Percentiles rank a stretch among this genome's conserved stretches.
Evolutionary conservation across 257 asterid genomes (phyloP).

Genomic region (Hygrophila difformis): DNA sequence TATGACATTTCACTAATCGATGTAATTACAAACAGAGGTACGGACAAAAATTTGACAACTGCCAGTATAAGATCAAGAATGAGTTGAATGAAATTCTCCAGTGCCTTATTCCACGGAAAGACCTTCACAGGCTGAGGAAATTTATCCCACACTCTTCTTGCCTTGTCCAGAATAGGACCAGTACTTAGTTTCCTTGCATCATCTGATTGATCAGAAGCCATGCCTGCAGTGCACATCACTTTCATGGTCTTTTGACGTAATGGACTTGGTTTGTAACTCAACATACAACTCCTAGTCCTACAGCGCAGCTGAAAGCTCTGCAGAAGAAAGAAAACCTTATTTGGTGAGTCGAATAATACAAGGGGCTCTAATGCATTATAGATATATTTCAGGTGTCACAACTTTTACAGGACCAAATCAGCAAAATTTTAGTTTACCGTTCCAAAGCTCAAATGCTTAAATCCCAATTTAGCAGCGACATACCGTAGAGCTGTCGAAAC

Average conservation of each 20-base stretch:
- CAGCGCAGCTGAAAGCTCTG: too few relatives aligned
- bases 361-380: too few relatives aligned
- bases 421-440: too few relatives aligned
- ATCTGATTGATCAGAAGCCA: conserved; percentile 54
- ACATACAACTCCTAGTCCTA: conserved; percentile 23
- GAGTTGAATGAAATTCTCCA: conserved; percentile 67
- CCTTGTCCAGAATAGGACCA: conserved; percentile 33
- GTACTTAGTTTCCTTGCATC: conserved; percentile 35
- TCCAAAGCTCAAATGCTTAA: too few relatives aligned
- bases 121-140: conserved; percentile 67
- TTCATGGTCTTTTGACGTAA: conserved; percentile 20
- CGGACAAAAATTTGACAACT: conserved; percentile 47
- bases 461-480: too few relatives aligned
- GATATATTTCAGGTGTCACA: too few relatives aligned
- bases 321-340: too few relatives aligned
- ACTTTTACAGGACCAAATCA: too few relatives aligned
- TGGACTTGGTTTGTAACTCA: conserved; percentile 30
- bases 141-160: conserved; percentile 54
- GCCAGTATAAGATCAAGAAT: conserved; percentile 49
- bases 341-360: too few relatives aligned
- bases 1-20: conserved; percentile 84
- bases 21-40: conserved; percentile 54
- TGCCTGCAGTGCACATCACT: conserved; percentile 43
- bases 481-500: too few relatives aligned
- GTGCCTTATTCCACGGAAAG: conserved; percentile 78